phyloP scores from a whole-genome alignment of 2,329 filamentous ascomycete species.

The Penicillium sclerotiorum region DNA sequence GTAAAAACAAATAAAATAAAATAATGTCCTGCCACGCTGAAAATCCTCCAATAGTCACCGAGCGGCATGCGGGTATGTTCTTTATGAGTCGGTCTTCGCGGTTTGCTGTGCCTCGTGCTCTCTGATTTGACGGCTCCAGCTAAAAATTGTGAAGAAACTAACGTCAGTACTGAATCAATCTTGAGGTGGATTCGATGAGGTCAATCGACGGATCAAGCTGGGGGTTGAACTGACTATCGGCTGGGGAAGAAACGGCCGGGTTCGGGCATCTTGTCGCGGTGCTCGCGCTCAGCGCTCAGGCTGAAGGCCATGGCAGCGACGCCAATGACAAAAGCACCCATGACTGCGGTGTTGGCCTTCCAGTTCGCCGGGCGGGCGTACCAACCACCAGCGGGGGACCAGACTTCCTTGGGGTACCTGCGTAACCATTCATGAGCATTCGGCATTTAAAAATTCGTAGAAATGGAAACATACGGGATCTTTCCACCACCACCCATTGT shows the following conservation, averaged over 20 bases:
- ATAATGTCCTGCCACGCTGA: constrained; percentile 29
- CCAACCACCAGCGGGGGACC: constrained; percentile 98
- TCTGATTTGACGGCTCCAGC: constrained; percentile 72
- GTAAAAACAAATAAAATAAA: constrained; percentile 27
- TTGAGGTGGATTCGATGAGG: neutral
- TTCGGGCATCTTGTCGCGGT: constrained; percentile 74
- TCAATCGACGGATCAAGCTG: neutral
- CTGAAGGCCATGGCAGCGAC: constrained; percentile 70
- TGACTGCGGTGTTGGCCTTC: constrained; percentile 84
- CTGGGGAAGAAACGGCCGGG: constrained; percentile 78
- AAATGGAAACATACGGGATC: constrained; percentile 62
- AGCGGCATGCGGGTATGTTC: constrained; percentile 15
- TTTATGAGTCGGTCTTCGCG: constrained; percentile 45
- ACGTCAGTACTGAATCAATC: constrained; percentile 18
- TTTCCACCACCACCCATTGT: constrained; percentile 76
- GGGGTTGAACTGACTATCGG: constrained; percentile 66
- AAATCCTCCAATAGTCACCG: constrained; percentile 25
- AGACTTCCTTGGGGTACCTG: constrained; percentile 98
- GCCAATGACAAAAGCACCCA: constrained; percentile 68
- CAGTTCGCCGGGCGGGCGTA: constrained; percentile 94
- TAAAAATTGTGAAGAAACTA: constrained; percentile 33
- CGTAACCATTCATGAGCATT: constrained; percentile 27
- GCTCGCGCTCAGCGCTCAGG: constrained; percentile 73
- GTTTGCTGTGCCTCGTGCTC: constrained; percentile 64
- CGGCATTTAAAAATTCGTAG: constrained; percentile 35